Evolutionary conservation across 306 rosid genomes (phyloP), one percentile per base, ranked within the genome.

Genomic region (Fragaria vesca): DNA sequence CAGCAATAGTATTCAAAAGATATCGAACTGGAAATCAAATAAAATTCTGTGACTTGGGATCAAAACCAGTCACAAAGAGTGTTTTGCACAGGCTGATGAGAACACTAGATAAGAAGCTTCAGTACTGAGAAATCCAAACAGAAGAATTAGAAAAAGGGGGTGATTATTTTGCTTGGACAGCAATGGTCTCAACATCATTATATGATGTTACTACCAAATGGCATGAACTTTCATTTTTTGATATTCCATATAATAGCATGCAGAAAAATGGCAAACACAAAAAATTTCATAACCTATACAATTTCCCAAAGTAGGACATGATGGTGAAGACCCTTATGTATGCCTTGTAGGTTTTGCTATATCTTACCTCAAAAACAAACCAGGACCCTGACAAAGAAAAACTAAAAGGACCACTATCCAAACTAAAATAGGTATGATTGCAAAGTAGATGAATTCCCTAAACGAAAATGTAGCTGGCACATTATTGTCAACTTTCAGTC

Each of bases 261-360:
- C 62, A 52, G 16, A 75, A 52, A 8, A 50, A 18, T n/a, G 24
- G 38, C 21, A 45, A 30, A 32, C 5, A 76, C 11, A 57, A 5
- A 5, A 17, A 16, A 18, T 28, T 10, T 54, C 45, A 68, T 67
- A 61, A 85, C 87, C 91, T 50, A 85, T 81, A 75, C 89, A 85
- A 73, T 81, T 88, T 58, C 89, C 89, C 67, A 88, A 88, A 66
- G 89, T 86, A 68, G 87, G 91, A 72, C 89, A 83, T 88, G 91
- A 65, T 88, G 91, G 65, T 85, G 86, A 43, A 81, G 78, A 24
- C 81, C 86, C 66, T 78, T 57, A 85, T 71, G 55, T 66, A 40
- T 58, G 76, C 79, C 66, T 83, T 68, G 81, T 86, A 88, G 71
- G 8, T 81, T 63, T 55, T 77, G 77, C 87, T 85, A 73, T 78